Evolutionary conservation across 768 basidiomycete genomes (phyloP).

Genomic region (Pleurotus tuoliensis): DNA sequence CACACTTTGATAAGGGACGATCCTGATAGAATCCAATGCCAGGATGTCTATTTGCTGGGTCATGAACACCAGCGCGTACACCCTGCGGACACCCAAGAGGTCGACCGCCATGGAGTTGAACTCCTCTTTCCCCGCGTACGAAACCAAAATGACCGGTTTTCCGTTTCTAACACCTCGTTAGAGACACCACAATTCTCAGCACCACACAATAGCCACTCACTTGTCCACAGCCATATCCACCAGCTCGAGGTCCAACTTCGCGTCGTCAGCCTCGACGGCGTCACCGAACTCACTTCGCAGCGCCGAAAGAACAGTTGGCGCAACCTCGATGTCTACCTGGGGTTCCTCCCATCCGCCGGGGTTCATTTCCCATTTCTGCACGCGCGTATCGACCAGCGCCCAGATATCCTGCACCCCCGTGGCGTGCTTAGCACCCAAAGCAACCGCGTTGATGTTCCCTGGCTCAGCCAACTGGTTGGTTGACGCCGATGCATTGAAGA

Average conservation of each 20-base stretch:
- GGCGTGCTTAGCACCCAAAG: conserved; percentile 40
- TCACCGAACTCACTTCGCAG: conserved; percentile 40
- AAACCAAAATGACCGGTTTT: conserved; percentile 59
- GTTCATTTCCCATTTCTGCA: conserved; percentile 71
- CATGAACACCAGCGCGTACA: conserved; percentile 60
- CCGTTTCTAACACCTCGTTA: conserved; percentile 32
- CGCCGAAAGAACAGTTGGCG: conserved; percentile 40
- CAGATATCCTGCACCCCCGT: conserved; percentile 55
- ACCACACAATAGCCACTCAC: conserved; percentile 27
- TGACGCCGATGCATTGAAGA: conserved; percentile 31
- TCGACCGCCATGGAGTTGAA: conserved; percentile 33
- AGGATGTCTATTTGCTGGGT: conserved; percentile 37
- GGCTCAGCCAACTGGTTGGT: conserved; percentile 27
- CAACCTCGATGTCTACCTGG: conserved; percentile 52
- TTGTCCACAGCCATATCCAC: conserved; percentile 63
- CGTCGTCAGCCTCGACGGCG: conserved; percentile 32
- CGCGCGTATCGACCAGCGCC: conserved; percentile 60
- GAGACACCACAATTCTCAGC: conserved; percentile 24
- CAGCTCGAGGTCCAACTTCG: conserved; percentile 65
- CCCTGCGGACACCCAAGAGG: conserved; percentile 46
- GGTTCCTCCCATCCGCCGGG: conserved; percentile 71
- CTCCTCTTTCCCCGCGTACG: conserved; percentile 59
- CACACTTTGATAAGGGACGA: conserved; percentile 77
- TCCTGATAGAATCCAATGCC: conserved; percentile 43
- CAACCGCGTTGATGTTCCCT: conserved; percentile 65